These are phyloP conservation scores for Aspergillus clavatus DNA, from an alignment of 2,329 filamentous ascomycete species.

Conservation along the genomic window DNA sequence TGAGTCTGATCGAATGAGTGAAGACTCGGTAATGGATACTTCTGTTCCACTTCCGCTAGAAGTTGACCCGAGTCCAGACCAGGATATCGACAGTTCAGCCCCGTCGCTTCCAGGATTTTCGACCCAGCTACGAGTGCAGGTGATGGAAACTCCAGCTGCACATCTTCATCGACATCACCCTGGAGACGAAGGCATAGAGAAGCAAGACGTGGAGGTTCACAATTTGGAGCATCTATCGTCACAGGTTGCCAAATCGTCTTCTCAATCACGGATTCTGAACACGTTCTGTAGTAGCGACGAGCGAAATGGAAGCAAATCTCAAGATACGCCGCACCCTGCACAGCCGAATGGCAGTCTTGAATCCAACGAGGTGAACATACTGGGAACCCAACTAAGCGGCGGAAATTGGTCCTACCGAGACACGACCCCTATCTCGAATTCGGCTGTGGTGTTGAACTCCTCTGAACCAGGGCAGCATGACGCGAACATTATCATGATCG, in stretches of 20 bases:
- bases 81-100: conserved; percentile 19
- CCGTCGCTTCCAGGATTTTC: conserved; percentile 16
- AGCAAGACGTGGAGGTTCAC: neutral
- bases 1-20: conserved; percentile 21
- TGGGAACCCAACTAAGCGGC: conserved; percentile 21
- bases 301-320: conserved; percentile 13
- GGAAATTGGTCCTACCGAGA: conserved; percentile 13
- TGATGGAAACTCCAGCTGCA: conserved; percentile 27
- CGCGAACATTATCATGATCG: conserved; percentile 6
- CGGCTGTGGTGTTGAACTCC: conserved; percentile 21
- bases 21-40: conserved; percentile 35
- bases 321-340: conserved; percentile 11
- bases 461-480: conserved; percentile 18
- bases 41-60: conserved; percentile 30
- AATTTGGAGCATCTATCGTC: conserved; percentile 16
- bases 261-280: conserved; percentile 31
- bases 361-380: conserved; percentile 11
- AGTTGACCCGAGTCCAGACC: conserved; percentile 20
- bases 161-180: conserved; percentile 8
- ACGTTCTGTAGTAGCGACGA: conserved; percentile 27
- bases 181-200: conserved; percentile 1
- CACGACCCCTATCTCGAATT: conserved; percentile 12
- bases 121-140: conserved; percentile 24
- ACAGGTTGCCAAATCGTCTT: conserved; percentile 26
- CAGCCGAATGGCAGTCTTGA: conserved; percentile 3